Base-by-base conservation (phyloP, 1,139 yeast species). In the Pichia sp. region DNA sequence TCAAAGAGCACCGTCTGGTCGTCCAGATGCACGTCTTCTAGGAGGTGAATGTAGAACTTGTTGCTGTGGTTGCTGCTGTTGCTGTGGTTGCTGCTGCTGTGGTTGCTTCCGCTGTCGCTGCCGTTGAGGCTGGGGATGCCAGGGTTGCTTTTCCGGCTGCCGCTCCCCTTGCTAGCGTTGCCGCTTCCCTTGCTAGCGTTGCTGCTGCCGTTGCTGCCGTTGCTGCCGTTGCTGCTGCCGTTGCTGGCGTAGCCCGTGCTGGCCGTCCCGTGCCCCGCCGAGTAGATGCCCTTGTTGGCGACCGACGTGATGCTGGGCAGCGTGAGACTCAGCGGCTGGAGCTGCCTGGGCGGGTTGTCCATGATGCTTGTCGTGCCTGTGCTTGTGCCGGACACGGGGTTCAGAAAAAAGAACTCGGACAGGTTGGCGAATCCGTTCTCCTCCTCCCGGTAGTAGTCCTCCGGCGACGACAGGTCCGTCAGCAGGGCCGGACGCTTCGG, bases 1-100 rank as follows among this genome's bases (percentile, higher is more conserved):
- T 57, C 55, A 38, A 52, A 57, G 8, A 67, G 45, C 2, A 59
- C 59, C 8, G 54, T 32, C 41, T 62, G 59, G 43, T 64, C 66
- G 38, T 65, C 69, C 4, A 64, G 53, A 15, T 57, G 46, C 4
- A 54, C 51, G 34, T 54, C 50, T 46, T 58, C 52, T 15, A 54
- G 46, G 26, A 54, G 36, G 15, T 47, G 52, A 5, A 49, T 36
- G 45, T 44, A 55, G 30, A 52, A 52, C n/a, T 31, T 44, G 31
- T 50, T 45, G 15, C 29, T 41, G 44, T 23, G 26, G 26, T 23
- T 23, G 26, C 26, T 23, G 26, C 31, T 26, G 8, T 10, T 45
- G 16, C 7, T 4, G 15, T 45, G 8, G 26, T 10, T 45, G 19
- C 13, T 45, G 15, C n/a, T 45, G 8, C 32, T 15, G 38, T 4